Percentiles rank a stretch among this genome's conserved stretches.
phyloP scores from a whole-genome alignment of 495 filamentous ascomycete species.

The Podospora comata region DNA sequence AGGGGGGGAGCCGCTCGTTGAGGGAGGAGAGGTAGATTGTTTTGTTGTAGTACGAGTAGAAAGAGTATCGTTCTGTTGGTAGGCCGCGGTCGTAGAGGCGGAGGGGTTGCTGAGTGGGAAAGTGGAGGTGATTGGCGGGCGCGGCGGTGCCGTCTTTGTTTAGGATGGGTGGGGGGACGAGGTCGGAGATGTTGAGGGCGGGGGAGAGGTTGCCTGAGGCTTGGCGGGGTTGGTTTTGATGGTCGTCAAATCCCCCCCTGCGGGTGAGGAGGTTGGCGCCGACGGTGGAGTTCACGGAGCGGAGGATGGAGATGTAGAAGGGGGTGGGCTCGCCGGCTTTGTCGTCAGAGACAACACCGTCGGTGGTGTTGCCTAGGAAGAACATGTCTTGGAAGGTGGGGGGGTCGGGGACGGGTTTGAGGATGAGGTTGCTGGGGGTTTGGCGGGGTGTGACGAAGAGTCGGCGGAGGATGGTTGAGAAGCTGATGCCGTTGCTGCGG shows the following conservation, averaged over 20 bases:
- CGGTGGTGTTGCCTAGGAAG: constrained; percentile 83
- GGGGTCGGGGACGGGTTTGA: constrained; percentile 32
- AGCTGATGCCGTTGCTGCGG: constrained; percentile 14
- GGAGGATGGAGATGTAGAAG: constrained; percentile 60
- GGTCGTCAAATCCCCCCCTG: constrained; percentile 26
- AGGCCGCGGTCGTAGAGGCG: constrained; percentile 80
- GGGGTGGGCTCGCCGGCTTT: constrained; percentile 66
- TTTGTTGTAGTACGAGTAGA: constrained; percentile 89
- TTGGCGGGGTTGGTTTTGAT: background rate
- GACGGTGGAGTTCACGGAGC: constrained; percentile 31
- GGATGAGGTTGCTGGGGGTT: background rate
- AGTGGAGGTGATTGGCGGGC: constrained; percentile 64
- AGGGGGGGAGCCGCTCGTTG: constrained; percentile 30
- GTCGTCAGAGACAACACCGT: constrained; percentile 56
- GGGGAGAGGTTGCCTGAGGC: constrained; percentile 5
- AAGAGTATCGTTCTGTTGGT: constrained; percentile 83
- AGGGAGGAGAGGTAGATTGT: constrained; percentile 71
- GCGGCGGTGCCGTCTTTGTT: constrained; percentile 68
- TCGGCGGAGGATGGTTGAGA: constrained; percentile 16
- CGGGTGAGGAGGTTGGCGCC: constrained; percentile 37
- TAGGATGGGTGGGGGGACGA: constrained; percentile 59
- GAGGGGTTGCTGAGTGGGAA: constrained; percentile 71
- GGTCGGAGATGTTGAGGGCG: constrained; percentile 39
- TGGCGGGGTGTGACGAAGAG: constrained; percentile 43
- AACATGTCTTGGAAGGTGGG: constrained; percentile 57